Percentiles rank a stretch among this genome's conserved stretches.
Evolutionary conservation across 805 yeast genomes (phyloP).

Genomic region (Torulaspora maleeae): DNA sequence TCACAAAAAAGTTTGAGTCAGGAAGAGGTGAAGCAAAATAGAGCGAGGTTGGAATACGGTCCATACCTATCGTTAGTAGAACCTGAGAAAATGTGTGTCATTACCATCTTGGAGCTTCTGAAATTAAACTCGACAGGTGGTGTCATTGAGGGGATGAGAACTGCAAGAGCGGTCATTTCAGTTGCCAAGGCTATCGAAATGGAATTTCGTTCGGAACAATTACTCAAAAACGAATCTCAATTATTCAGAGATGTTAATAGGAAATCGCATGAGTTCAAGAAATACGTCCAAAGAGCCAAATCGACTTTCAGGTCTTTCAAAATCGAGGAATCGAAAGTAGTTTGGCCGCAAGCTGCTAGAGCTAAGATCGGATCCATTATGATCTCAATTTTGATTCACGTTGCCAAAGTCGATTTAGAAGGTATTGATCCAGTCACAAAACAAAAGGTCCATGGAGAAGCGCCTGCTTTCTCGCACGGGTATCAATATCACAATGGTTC

Average conservation of each 20-base stretch:
- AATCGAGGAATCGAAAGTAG: conserved; percentile 36
- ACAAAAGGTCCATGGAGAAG: conserved; percentile 57
- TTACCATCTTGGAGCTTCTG: conserved; percentile 77
- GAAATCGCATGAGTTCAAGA: conserved; percentile 42
- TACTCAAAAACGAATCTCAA: conserved; percentile 53
- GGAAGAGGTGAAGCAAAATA: conserved; percentile 28
- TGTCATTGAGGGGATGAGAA: conserved; percentile 72
- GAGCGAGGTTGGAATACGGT: conserved; percentile 54
- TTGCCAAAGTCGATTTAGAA: conserved; percentile 73
- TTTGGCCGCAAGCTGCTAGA: conserved; percentile 53
- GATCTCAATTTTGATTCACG: conserved; percentile 67
- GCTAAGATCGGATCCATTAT: conserved; percentile 81
- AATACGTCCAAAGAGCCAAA: conserved; percentile 39
- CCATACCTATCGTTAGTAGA: conserved; percentile 70
- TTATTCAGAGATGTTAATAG: conserved; percentile 51
- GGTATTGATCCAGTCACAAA: conserved; percentile 81
- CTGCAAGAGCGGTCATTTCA: conserved; percentile 72
- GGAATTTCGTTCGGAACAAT: conserved; percentile 70
- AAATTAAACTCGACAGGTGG: conserved; percentile 73
- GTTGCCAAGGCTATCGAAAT: conserved; percentile 82
- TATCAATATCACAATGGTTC: conserved; percentile 78
- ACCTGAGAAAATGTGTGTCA: conserved; percentile 76
- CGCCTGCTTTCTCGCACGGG: conserved; percentile 88
- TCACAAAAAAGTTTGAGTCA: conserved; percentile 1
- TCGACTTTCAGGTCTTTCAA: conserved; percentile 37